phyloP scores from a whole-genome alignment of 2,329 filamentous ascomycete genomes.

The Paecilomyces variotii region DNA sequence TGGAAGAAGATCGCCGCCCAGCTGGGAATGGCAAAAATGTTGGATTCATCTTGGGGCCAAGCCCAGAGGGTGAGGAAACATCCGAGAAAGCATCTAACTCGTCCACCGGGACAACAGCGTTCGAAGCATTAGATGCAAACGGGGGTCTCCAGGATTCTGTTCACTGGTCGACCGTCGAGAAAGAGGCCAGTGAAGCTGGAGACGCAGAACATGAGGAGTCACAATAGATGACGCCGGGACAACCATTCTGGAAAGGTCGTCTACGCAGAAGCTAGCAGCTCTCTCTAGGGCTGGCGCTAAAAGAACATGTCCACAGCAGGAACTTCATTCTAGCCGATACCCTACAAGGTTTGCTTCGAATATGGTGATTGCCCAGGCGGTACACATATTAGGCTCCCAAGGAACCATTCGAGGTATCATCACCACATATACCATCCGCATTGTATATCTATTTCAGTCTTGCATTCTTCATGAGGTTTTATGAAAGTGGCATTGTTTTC shows the following conservation, averaged over 20 bases:
- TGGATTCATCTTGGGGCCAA: conserved; percentile 31
- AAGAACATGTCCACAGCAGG: neutral
- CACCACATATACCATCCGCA: neutral
- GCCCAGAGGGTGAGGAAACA: conserved; percentile 8
- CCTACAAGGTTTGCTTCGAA: neutral
- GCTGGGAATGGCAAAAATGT: conserved; percentile 32
- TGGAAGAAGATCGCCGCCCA: conserved; percentile 39
- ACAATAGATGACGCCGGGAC: neutral
- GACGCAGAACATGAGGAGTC: neutral
- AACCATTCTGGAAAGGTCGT: conserved; percentile 3
- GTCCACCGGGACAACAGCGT: conserved; percentile 10
- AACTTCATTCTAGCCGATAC: neutral
- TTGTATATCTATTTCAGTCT: neutral
- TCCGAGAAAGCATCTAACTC: conserved; percentile 3
- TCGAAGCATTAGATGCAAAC: conserved; percentile 22
- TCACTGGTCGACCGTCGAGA: conserved; percentile 30
- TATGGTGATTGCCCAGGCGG: neutral
- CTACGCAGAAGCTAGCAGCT: neutral
- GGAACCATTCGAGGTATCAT: neutral
- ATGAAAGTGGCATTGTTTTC: neutral
- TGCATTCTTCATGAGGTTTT: neutral
- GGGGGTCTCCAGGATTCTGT: conserved; percentile 28
- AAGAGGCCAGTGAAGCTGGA: conserved; percentile 15
- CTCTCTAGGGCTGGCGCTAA: neutral
- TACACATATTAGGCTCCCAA: neutral